These are phyloP conservation scores for Mycena citricolor DNA, from an alignment of 1,284 basidiomycete genomes.

Conservation along the genomic window DNA sequence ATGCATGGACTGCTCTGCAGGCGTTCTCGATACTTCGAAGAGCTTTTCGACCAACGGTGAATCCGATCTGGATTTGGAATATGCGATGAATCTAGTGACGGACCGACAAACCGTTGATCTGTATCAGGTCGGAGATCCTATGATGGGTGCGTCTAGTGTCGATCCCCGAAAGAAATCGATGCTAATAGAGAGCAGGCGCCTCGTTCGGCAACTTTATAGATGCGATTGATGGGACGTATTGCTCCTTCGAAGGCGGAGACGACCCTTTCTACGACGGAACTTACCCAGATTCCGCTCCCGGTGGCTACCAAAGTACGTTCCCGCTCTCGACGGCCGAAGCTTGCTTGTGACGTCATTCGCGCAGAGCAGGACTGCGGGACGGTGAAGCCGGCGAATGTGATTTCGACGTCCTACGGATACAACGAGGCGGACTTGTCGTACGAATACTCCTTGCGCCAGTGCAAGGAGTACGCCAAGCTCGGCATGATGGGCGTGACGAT, in stretches of 20 bases:
- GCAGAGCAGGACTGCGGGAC: slow-evolving; percentile 43
- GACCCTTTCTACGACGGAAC: slow-evolving; percentile 49
- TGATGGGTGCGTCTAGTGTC: slow-evolving; percentile 34
- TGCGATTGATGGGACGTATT: slow-evolving; percentile 52
- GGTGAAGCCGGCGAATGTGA: slow-evolving; percentile 42
- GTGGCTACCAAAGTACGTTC: slow-evolving; percentile 36
- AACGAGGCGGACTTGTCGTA: slow-evolving; percentile 47
- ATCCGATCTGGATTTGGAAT: slow-evolving; percentile 47
- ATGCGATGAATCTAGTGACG: slow-evolving; percentile 38
- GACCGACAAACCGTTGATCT: slow-evolving; percentile 39
- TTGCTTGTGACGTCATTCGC: slow-evolving; percentile 14
- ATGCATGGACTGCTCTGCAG: slow-evolving; percentile 29
- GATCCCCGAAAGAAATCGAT: slow-evolving; percentile 29
- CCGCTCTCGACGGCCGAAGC: no score
- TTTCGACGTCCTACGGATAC: slow-evolving; percentile 34
- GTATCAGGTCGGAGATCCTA: slow-evolving; percentile 48
- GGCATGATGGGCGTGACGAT: slow-evolving; percentile 47
- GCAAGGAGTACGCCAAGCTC: slow-evolving; percentile 47
- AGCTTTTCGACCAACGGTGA: slow-evolving; percentile 44
- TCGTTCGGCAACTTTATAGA: slow-evolving; percentile 47
- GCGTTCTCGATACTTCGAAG: slow-evolving; percentile 34
- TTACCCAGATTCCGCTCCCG: slow-evolving; percentile 50
- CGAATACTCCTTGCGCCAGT: slow-evolving; percentile 45
- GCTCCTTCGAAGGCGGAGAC: slow-evolving; percentile 62
- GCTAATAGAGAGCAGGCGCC: slow-evolving; percentile 28